A percentile compares a stretch with the other conserved stretches of the same genome.
Conservation (phyloP, 139 green algal species). For the Auxenochlorella pyrenoidosa region DNA sequence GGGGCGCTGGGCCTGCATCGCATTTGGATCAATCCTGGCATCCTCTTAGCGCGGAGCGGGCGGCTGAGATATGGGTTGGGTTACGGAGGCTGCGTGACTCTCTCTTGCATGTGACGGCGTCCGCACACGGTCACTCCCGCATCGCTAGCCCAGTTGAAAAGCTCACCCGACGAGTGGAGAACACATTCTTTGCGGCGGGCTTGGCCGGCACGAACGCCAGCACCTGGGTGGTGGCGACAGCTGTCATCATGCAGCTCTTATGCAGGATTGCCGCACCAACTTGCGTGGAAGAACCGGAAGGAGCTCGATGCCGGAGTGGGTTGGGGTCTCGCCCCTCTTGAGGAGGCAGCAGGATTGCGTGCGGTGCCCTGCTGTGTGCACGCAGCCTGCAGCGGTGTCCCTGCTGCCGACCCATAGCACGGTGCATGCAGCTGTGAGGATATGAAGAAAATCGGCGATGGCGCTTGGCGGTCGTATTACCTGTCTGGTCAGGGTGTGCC, state of each 20-base stretch:
- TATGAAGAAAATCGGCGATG: too few relatives aligned
- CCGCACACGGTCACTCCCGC: neutral
- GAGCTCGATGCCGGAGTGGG: too few relatives aligned
- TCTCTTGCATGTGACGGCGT: neutral
- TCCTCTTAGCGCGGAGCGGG: neutral
- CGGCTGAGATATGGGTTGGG: neutral
- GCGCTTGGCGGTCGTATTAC: too few relatives aligned
- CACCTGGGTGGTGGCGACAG: neutral
- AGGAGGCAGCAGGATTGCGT: neutral
- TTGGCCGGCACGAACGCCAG: neutral
- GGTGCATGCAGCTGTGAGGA: too few relatives aligned
- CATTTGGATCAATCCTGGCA: neutral
- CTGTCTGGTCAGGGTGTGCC: too few relatives aligned
- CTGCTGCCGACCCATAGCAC: too few relatives aligned
- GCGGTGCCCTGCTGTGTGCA: neutral
- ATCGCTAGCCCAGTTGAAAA: neutral
- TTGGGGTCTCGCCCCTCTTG: too few relatives aligned
- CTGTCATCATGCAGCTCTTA: neutral
- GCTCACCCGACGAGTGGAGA: neutral
- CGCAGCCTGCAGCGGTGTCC: too few relatives aligned
- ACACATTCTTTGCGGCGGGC: conserved; percentile 7
- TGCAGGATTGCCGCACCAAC: too few relatives aligned
- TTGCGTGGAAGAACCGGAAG: too few relatives aligned
- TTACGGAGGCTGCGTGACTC: neutral
- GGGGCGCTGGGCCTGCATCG: conserved; percentile 3